Base-by-base conservation (phyloP, 139 green algal genomes). In the Bryopsis sp. region DNA sequence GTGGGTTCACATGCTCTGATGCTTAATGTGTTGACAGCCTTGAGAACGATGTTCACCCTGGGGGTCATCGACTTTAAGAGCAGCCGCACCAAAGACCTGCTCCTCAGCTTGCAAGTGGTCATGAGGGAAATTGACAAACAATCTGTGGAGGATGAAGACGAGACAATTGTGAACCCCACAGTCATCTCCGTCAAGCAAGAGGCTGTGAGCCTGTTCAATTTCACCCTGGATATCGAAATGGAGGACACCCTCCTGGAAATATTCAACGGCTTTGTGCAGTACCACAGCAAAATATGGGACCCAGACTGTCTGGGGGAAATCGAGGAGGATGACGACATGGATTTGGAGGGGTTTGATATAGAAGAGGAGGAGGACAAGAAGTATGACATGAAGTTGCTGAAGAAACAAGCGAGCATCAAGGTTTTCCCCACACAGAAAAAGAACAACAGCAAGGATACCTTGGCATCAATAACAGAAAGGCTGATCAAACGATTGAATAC, bases 181-280 rank as follows among this genome's bases (percentile, higher is more conserved):
- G 71, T 76, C 19, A 70, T 76, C 64, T 32, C 72, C 39, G 29
- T 39, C 48, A 76, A 76, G 38, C 71, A 70, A 64, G 35, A 37
- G 43, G 48, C 48, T 3, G 32, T 76, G 48, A 0, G 2, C 1
- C 58, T 46, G 33, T 61, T 76, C 2, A 64, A 76, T 33, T 76
- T 76, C 31, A 54, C 71, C 5, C 71, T 76, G 48, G 71, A 76
- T 39, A 76, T 76, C 64, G 60, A 76, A 58, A 31, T 8, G 0
- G 71, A 76, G 58, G 31, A 66, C 54, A 66, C 68, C 54, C 72
- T 66, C 46, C 35, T 38, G 5, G 36, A 19, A 7, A 19, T 76
- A 2, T 76, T 76, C 8, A 37, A 64, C 2, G 22, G 6, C 29
- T 76, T 76, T 34, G 64, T 54, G 2, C 2, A 64, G 71, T 54